Conservation (phyloP, 192 early-diverging fungal genomes). For the Rhizoclosmatium sp. region DNA sequence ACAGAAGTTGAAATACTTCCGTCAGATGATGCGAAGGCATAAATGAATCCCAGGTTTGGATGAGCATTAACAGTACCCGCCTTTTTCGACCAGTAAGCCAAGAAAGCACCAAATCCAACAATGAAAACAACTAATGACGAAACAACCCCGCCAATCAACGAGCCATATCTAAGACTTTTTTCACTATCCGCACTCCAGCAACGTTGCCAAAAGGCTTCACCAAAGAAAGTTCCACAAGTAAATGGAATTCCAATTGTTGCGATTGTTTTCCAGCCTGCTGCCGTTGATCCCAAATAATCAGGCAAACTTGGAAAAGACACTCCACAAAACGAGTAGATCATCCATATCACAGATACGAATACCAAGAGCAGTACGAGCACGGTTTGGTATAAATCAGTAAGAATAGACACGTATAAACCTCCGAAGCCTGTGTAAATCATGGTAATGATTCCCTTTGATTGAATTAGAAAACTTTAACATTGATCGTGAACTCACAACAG, state of each 20-base stretch:
- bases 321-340: conserved; percentile 48
- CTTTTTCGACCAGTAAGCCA: conserved; percentile 50
- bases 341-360: conserved; percentile 45
- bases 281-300: conserved; percentile 42
- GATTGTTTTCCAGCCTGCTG: conserved; percentile 48
- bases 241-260: conserved; percentile 50
- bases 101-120: conserved; percentile 57
- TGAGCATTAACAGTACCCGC: conserved; percentile 17
- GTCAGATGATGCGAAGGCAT: conserved; percentile 39
- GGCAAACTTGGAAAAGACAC: conserved; percentile 37
- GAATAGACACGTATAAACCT: conserved; percentile 57
- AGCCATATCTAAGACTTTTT: conserved; percentile 40
- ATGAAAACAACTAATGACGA: conserved; percentile 45
- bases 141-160: conserved; percentile 40
- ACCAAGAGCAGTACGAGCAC: conserved; percentile 43
- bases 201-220: conserved; percentile 63
- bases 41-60: conserved; percentile 47
- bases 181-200: conserved; percentile 55
- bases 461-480: not conserved
- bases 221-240: conserved; percentile 52
- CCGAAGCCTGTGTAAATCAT: conserved; percentile 55
- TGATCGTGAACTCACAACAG: conserved; percentile 25
- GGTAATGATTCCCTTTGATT: conserved; percentile 46
- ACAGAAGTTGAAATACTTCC: conserved; percentile 42
- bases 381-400: conserved; percentile 56